Percentiles rank a stretch among this genome's conserved stretches.
Evolutionary conservation across 176 grass and related monocot species (phyloP).

Genomic region (Juncus effusus): DNA sequence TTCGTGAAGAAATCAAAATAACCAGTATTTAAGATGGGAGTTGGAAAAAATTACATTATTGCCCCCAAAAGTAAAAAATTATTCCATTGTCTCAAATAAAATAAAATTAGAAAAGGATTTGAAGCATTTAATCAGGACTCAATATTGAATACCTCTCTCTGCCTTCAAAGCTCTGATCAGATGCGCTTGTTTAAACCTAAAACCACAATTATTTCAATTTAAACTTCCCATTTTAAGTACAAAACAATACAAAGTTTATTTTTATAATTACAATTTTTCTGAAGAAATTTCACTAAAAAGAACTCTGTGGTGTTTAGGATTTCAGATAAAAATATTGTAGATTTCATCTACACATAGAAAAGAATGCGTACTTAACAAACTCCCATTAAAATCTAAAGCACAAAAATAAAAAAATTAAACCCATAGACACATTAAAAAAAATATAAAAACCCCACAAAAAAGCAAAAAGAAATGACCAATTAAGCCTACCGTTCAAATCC

Average conservation of each 20-base stretch:
- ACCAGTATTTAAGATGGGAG: too few relatives aligned
- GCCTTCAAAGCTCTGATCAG: slow-evolving; percentile 20
- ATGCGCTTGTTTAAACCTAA: slow-evolving; percentile 36
- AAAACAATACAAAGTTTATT: background rate
- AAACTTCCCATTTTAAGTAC: background rate
- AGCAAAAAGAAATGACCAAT: too few relatives aligned
- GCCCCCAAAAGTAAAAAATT: background rate
- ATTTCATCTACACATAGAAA: too few relatives aligned
- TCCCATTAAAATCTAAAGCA: too few relatives aligned
- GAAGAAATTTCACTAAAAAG: background rate
- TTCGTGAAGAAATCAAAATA: too few relatives aligned
- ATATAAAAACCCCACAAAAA: too few relatives aligned
- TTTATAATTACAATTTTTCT: background rate
- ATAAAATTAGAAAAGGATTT: slow-evolving; percentile 6
- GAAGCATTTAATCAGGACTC: slow-evolving; percentile 9
- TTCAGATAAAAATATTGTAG: too few relatives aligned
- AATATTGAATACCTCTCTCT: slow-evolving; percentile 12
- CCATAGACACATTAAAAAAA: too few relatives aligned
- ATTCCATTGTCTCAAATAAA: background rate
- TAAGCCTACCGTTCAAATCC: too few relatives aligned
- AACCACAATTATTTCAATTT: slow-evolving; percentile 24
- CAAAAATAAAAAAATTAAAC: too few relatives aligned
- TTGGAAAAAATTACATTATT: background rate
- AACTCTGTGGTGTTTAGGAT: background rate
- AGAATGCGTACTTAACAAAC: too few relatives aligned